Evolutionary conservation across 352 stramenopile species (phyloP).

Genomic region (Globisporangium emineosum): DNA sequence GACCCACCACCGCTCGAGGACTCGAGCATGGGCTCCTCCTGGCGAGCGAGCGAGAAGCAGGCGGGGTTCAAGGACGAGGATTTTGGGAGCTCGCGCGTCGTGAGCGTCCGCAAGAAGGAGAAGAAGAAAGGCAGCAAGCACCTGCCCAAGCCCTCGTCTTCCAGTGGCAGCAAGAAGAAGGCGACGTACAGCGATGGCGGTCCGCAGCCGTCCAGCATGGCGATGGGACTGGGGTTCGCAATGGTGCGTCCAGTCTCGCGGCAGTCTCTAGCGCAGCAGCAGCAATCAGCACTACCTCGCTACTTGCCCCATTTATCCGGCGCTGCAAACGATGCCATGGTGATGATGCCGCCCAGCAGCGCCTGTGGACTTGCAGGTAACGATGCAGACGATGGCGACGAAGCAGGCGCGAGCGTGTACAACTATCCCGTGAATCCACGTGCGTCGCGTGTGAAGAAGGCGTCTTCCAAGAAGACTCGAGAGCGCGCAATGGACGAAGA

Average conservation of each 20-base stretch:
- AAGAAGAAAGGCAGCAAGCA: slow-evolving; percentile 44
- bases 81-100: slow-evolving; percentile 16
- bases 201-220: slow-evolving; percentile 14
- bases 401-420: slow-evolving; percentile 34
- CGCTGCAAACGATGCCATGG: slow-evolving; percentile 23
- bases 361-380: neutral
- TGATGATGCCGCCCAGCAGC: neutral
- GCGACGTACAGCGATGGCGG: slow-evolving; percentile 8
- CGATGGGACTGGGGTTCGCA: slow-evolving; percentile 24
- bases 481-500: slow-evolving; percentile 41
- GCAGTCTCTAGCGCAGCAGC: slow-evolving; percentile 35
- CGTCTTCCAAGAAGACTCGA: slow-evolving; percentile 46
- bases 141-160: slow-evolving; percentile 30
- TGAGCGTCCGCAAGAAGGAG: slow-evolving; percentile 30
- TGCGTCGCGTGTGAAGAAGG: slow-evolving; percentile 33
- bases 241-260: slow-evolving; percentile 44
- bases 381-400: slow-evolving; percentile 26
- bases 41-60: slow-evolving; percentile 13
- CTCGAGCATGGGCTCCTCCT: slow-evolving; percentile 11
- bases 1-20: slow-evolving; percentile 28
- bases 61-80: slow-evolving; percentile 35
- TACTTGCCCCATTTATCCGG: slow-evolving; percentile 45
- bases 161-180: slow-evolving; percentile 39
- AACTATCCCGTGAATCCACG: slow-evolving; percentile 57
- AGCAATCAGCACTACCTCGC: slow-evolving; percentile 22